Conservation (phyloP, 2,329 filamentous ascomycete genomes). For the Fusarium chlamydosporum region DNA sequence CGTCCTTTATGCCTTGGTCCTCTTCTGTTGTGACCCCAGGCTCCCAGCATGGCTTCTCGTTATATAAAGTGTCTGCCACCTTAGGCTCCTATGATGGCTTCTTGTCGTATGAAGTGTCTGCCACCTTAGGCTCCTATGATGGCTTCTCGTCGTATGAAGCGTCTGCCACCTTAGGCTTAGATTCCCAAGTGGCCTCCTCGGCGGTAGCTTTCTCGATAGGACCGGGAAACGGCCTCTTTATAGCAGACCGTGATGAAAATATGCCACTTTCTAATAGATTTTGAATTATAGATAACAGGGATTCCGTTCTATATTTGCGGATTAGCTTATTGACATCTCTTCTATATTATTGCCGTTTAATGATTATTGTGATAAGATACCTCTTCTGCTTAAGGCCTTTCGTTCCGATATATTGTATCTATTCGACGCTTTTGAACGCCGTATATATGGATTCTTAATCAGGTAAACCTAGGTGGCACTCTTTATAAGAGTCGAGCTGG, state of each 20-base stretch:
- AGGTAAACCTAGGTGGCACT: neutral
- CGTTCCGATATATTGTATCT: neutral
- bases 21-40: neutral
- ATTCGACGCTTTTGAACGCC: neutral
- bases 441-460: neutral
- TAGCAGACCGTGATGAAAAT: neutral
- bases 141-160: neutral
- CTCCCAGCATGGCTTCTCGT: neutral
- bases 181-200: neutral
- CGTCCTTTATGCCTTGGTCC: neutral
- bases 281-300: neutral
- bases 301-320: neutral
- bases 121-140: neutral
- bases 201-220: neutral
- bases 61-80: neutral
- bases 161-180: neutral
- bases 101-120: neutral
- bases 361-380: neutral
- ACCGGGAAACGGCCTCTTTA: neutral
- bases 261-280: neutral
- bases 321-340: neutral
- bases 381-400: neutral
- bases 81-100: neutral
- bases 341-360: neutral
- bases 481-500: neutral